Conservation (phyloP, 768 basidiomycete species). For the Amanita exitialis region DNA sequence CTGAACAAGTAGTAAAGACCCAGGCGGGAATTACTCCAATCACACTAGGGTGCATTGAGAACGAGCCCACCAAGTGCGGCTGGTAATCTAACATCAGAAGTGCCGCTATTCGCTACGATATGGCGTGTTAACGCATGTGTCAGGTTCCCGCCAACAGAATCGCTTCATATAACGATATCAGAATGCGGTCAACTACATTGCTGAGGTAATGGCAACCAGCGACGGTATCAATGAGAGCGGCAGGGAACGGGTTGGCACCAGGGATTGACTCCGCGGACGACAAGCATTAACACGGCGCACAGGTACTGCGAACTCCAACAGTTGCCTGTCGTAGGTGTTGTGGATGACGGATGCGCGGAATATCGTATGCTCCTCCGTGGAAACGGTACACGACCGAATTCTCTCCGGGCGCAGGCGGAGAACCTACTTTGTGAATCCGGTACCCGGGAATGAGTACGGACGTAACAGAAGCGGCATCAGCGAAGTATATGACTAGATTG, state of each 20-base stretch:
- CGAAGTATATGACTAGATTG: slow-evolving; percentile 33
- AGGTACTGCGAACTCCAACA: no score
- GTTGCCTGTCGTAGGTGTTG: no score
- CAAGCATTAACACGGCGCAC: no score
- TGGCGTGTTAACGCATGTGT: not conserved
- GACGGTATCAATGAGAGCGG: no score
- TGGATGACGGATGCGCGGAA: not conserved
- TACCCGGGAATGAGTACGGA: slow-evolving; percentile 43
- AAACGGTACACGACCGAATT: not conserved
- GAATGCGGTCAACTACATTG: no score
- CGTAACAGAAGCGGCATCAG: slow-evolving; percentile 23
- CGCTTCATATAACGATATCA: no score
- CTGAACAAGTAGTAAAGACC: not conserved
- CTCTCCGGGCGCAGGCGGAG: not conserved
- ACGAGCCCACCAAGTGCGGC: no score
- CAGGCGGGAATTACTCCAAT: not conserved
- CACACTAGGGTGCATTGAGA: not conserved
- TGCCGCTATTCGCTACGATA: no score
- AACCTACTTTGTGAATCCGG: slow-evolving; percentile 29
- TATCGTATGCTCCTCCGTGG: not conserved
- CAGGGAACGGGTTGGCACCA: no score
- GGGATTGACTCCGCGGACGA: no score
- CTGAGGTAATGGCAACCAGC: no score
- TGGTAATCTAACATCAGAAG: no score
- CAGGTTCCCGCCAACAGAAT: not conserved